Evolutionary conservation across 495 filamentous ascomycete species (phyloP), one percentile per base, ranked within the genome.

Genomic region (Trichocladium antarcticum): DNA sequence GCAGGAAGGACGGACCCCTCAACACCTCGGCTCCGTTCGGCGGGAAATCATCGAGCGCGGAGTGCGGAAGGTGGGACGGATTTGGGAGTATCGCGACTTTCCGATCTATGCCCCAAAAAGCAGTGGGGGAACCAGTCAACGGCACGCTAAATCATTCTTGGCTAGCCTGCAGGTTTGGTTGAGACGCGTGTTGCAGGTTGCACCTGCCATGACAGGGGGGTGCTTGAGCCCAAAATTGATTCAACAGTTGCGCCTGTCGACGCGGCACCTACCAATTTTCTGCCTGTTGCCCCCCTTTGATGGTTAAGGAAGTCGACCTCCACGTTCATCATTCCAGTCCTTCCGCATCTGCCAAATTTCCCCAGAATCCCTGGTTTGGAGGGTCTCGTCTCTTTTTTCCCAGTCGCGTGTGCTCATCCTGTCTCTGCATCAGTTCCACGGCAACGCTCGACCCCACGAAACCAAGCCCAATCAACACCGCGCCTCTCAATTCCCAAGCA

Each of bases 151-250:
- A 1, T 54, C 43, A 5, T 8, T 28, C 34, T 2, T 3, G 56
- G 60, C 24, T 65, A 63, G 58, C 21, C 12, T 19, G 1, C 0
- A 38, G 41, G 59, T 61, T 65, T 63, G 62, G 62, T 65, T 65
- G 62, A 58, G 62, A 57, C 56, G 49, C 37, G 48, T 22, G 24
- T 31, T 55, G 41, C 59, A 58, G 55, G 59, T 52, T 44, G 29
- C 39, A 37, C 42, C 19, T n/a, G 37, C 19, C 34, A 31, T n/a
- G 48, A 19, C 40, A 32, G 17, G 41, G 48, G 39, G 16, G 15
- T 37, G 16, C 12, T 19, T 35, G 27, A 5, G 31, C 47, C 42
- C 47, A 54, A 55, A 54, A 55, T 39, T 51, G 45, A 60, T 65
- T 65, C 62, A 65, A 65, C 62, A 65, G 50, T 58, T 63, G 57